Evolutionary conservation across 2,329 filamentous ascomycete genomes (phyloP).

Genomic region (Colletotrichum ledebouriae): DNA sequence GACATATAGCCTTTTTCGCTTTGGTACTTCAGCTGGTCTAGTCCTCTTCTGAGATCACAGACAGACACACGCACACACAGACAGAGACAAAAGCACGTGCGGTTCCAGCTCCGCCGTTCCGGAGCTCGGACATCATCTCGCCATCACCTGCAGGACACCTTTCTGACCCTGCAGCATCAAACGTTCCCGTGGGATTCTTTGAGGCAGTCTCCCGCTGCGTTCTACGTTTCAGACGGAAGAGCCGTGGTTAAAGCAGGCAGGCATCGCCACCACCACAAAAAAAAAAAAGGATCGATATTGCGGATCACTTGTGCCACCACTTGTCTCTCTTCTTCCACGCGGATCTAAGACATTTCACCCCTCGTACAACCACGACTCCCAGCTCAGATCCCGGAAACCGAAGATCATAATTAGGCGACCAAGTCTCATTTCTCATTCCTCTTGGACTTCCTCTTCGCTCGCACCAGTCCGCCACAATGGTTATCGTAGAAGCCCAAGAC

Average conservation of each 20-base stretch:
- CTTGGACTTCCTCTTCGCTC: neutral
- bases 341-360: constrained; percentile 29
- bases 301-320: constrained; percentile 16
- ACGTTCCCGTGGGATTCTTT: constrained; percentile 8
- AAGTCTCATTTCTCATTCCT: neutral
- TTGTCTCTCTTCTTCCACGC: constrained; percentile 31
- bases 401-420: constrained; percentile 26
- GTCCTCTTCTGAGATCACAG: constrained; percentile 17
- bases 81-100: neutral
- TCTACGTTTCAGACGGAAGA: constrained; percentile 31
- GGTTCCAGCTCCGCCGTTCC: constrained; percentile 6
- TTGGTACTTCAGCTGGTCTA: constrained; percentile 27
- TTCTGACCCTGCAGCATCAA: constrained; percentile 19
- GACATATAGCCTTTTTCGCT: constrained; percentile 12
- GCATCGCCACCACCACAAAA: constrained; percentile 10
- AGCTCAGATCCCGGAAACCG: neutral
- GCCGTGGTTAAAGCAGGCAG: neutral
- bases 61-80: constrained; percentile 7
- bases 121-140: constrained; percentile 13
- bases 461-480: constrained; percentile 25
- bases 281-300: neutral
- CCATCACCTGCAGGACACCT: constrained; percentile 3
- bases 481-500: constrained; percentile 27
- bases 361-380: constrained; percentile 14
- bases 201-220: constrained; percentile 4